These are phyloP conservation scores for Artemisia annua DNA, from an alignment of 129 eudicot genomes.

Conservation along the genomic window DNA sequence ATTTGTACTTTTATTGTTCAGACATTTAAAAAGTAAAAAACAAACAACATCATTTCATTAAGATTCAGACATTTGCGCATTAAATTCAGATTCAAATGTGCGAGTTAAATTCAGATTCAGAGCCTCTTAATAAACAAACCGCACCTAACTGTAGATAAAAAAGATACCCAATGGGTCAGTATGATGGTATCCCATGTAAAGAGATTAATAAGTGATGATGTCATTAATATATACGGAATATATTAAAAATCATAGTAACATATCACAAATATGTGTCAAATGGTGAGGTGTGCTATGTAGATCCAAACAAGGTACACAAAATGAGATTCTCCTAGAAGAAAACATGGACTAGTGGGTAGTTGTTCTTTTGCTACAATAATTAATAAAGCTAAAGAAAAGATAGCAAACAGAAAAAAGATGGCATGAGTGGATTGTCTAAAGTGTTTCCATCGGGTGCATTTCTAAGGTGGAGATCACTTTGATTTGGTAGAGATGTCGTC, in stretches of 20 bases:
- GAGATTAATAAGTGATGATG: too few species aligned
- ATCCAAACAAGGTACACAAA: constrained; percentile 31
- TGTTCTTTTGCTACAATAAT: constrained; percentile 29
- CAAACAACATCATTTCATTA: too few species aligned
- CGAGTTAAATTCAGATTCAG: too few species aligned
- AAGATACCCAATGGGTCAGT: too few species aligned
- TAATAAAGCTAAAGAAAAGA: constrained; percentile 26
- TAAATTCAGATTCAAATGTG: too few species aligned
- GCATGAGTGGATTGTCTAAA: constrained; percentile 25
- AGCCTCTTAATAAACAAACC: too few species aligned
- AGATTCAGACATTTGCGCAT: too few species aligned
- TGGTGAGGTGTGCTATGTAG: constrained; percentile 26
- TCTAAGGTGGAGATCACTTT: constrained; percentile 31
- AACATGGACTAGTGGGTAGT: constrained; percentile 32
- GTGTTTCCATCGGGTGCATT: constrained; percentile 31
- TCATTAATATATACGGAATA: too few species aligned
- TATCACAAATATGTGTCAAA: neutral
- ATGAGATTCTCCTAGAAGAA: constrained; percentile 27
- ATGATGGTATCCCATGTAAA: too few species aligned
- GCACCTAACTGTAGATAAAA: too few species aligned
- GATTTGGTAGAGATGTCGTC: neutral
- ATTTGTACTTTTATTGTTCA: too few species aligned
- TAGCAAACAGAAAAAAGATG: constrained; percentile 20
- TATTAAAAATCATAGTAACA: neutral
- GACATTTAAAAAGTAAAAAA: too few species aligned